phyloP scores from a whole-genome alignment of 495 filamentous ascomycete species.

The Daldinia concentrica region DNA sequence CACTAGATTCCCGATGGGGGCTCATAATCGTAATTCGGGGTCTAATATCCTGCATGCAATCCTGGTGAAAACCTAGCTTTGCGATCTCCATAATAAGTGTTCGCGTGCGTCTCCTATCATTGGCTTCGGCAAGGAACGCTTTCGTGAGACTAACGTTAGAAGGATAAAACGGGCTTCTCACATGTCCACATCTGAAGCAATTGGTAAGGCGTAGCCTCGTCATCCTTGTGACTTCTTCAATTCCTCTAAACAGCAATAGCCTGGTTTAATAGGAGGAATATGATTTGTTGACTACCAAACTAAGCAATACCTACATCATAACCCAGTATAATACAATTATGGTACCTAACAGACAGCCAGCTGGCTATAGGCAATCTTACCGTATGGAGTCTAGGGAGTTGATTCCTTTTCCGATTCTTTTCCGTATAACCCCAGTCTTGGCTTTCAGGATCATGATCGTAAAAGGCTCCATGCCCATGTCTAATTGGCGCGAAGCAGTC shows the following conservation, averaged over 20 bases:
- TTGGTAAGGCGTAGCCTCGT: slow-evolving; percentile 38
- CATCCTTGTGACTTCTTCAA: slow-evolving; percentile 41
- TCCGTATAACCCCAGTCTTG: slow-evolving; percentile 40
- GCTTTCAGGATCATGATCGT: slow-evolving; percentile 37
- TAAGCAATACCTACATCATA: slow-evolving; percentile 24
- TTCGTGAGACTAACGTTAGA: slow-evolving; percentile 44
- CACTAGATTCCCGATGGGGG: slow-evolving; percentile 45
- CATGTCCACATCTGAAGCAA: slow-evolving; percentile 39
- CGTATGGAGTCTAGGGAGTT: slow-evolving; percentile 37
- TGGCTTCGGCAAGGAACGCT: slow-evolving; percentile 38
- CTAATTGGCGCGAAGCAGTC: slow-evolving; percentile 21
- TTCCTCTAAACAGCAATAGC: slow-evolving; percentile 19
- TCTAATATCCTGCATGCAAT: slow-evolving; percentile 43
- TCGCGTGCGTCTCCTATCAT: slow-evolving; percentile 40
- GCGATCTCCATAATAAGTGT: slow-evolving; percentile 41
- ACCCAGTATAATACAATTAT: not conserved
- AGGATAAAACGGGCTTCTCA: slow-evolving; percentile 39
- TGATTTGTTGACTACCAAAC: slow-evolving; percentile 28
- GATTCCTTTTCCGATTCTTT: slow-evolving; percentile 43
- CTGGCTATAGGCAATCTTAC: slow-evolving; percentile 22
- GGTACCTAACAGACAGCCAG: not conserved
- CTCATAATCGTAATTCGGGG: slow-evolving; percentile 41
- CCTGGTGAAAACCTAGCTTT: slow-evolving; percentile 43
- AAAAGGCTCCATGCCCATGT: slow-evolving; percentile 33
- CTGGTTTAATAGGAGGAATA: slow-evolving; percentile 7